Conservation (phyloP, 345 rosid genomes). For the Lepidium sativum region DNA sequence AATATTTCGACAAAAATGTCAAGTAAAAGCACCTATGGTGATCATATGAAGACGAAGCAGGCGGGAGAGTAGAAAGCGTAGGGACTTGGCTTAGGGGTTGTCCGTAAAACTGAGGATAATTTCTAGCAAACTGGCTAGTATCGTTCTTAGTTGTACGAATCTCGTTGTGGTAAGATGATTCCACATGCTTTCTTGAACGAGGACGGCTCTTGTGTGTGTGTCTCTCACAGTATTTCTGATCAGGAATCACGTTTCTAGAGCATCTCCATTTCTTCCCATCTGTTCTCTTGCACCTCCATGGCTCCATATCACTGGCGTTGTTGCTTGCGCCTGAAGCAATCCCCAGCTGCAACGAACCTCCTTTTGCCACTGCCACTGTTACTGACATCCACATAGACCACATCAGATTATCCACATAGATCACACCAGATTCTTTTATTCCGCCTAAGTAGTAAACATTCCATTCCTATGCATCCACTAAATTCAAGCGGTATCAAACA, state of each 20-base stretch:
- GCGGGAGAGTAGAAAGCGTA: conserved; percentile 14
- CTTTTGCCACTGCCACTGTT: conserved; percentile 9
- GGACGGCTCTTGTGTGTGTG: conserved; percentile 86
- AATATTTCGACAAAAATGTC: neutral
- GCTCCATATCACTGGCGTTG: conserved; percentile 36
- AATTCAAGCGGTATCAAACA: neutral
- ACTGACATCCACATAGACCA: conserved; percentile 5
- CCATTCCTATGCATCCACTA: neutral
- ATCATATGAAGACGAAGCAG: conserved; percentile 33
- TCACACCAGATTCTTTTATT: neutral
- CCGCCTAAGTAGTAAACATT: neutral
- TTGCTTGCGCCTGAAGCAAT: conserved; percentile 28
- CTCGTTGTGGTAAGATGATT: conserved; percentile 34
- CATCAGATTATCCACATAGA: neutral
- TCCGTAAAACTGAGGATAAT: conserved; percentile 25
- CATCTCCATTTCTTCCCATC: conserved; percentile 97
- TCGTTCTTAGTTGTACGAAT: conserved; percentile 31
- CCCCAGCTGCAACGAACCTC: conserved; percentile 27
- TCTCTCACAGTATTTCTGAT: conserved; percentile 84
- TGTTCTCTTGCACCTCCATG: conserved; percentile 82
- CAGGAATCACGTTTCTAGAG: conserved; percentile 71
- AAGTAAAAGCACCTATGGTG: conserved; percentile 44
- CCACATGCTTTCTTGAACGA: conserved; percentile 99
- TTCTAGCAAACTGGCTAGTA: conserved; percentile 9
- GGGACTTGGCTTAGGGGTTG: conserved; percentile 22